Conservation (phyloP, 2,329 filamentous ascomycete species). For the Botrytis fabae region DNA sequence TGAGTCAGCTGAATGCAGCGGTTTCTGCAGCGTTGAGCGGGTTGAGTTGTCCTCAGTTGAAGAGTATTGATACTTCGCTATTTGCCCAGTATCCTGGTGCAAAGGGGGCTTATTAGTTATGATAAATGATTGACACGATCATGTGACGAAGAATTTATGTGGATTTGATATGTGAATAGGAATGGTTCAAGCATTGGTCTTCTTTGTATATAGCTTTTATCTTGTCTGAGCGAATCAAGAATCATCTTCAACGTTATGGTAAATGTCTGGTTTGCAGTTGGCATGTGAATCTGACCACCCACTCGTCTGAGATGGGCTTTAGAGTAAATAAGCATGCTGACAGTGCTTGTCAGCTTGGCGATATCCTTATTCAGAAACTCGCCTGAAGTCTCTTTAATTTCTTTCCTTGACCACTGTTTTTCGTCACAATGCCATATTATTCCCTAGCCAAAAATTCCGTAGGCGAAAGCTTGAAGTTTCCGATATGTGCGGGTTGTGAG, state of each 20-base stretch:
- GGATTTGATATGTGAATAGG: background rate
- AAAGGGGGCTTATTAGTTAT: constrained; percentile 15
- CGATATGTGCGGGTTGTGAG: background rate
- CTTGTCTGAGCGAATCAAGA: background rate
- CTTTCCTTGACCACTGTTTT: background rate
- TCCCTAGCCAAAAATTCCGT: background rate
- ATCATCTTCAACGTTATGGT: background rate
- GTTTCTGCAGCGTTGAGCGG: background rate
- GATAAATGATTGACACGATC: background rate
- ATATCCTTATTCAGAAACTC: background rate
- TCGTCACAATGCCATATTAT: background rate
- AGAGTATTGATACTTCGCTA: constrained; percentile 17
- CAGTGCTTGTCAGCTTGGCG: background rate
- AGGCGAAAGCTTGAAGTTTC: background rate
- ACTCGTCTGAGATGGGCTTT: background rate
- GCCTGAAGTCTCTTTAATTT: background rate
- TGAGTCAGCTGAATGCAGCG: constrained; percentile 34
- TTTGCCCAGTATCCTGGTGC: constrained; percentile 24
- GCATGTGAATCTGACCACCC: background rate
- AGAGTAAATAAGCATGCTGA: background rate
- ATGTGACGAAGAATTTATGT: background rate
- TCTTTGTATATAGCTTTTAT: background rate
- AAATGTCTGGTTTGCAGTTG: background rate
- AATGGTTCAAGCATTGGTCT: background rate
- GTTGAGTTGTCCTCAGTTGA: constrained; percentile 23